phyloP scores from a whole-genome alignment of 192 early-diverging fungal genomes.

The Kickxella alabastrina region DNA sequence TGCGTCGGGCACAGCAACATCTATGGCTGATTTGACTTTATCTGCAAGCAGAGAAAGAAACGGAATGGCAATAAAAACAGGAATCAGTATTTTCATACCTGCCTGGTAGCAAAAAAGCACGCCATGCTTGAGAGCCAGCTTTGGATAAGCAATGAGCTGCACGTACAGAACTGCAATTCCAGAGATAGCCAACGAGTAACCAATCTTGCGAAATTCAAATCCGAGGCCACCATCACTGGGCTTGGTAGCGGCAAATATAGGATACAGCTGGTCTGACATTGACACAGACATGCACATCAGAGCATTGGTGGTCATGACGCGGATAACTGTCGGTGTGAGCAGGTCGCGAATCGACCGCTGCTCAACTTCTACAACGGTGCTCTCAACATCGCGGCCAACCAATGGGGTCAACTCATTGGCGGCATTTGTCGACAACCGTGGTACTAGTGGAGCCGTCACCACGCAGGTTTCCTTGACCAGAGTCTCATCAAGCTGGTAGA shows the following conservation, averaged over 20 bases:
- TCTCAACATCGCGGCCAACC: not conserved
- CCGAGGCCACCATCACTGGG: conserved; percentile 52
- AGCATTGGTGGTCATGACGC: conserved; percentile 20
- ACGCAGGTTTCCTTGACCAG: conserved; percentile 11
- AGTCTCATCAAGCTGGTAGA: conserved; percentile 64
- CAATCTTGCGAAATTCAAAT: conserved; percentile 51
- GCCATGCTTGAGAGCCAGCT: conserved; percentile 44
- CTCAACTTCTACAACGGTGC: not conserved
- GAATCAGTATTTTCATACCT: conserved; percentile 15
- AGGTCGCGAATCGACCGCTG: conserved; percentile 14
- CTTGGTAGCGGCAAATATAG: conserved; percentile 42
- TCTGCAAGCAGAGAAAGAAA: conserved; percentile 14
- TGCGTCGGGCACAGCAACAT: not conserved
- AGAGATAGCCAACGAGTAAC: conserved; percentile 45
- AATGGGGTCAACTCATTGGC: not conserved
- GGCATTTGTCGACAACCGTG: not conserved
- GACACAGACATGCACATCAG: conserved; percentile 14
- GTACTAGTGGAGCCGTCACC: not conserved
- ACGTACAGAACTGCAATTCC: conserved; percentile 44
- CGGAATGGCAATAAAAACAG: conserved; percentile 9
- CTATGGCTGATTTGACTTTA: not conserved
- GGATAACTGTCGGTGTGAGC: conserved; percentile 28
- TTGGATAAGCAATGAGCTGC: conserved; percentile 52
- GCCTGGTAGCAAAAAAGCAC: conserved; percentile 42
- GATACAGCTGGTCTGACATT: conserved; percentile 33